A percentile compares a stretch with the other conserved stretches of the same genome.
Evolutionary conservation across 2,329 filamentous ascomycete genomes (phyloP).

Genomic region (Phaeosphaeria sp.): DNA sequence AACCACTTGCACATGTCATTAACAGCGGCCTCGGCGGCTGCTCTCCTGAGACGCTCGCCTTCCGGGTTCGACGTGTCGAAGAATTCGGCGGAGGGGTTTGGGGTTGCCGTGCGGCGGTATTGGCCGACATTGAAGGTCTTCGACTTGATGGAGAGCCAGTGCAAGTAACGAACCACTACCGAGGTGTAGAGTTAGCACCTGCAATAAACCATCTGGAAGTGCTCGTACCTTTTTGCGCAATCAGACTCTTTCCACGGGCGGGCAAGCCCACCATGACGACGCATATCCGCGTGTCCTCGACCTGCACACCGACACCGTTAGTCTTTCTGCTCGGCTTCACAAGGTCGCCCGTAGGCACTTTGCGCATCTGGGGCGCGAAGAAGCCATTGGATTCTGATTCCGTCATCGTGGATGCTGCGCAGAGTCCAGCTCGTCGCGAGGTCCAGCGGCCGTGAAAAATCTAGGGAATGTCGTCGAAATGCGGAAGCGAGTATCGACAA

Average conservation of each 20-base stretch:
- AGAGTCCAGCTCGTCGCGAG: slow-evolving; percentile 36
- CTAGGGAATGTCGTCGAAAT: slow-evolving; percentile 15
- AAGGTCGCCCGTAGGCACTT: slow-evolving; percentile 52
- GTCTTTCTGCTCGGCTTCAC: slow-evolving; percentile 54
- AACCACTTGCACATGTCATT: slow-evolving; percentile 97
- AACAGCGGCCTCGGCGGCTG: slow-evolving; percentile 89
- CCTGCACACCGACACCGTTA: slow-evolving; percentile 78
- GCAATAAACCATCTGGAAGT: not conserved
- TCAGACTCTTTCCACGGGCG: slow-evolving; percentile 94
- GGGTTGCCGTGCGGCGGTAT: slow-evolving; percentile 88
- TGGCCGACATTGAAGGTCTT: slow-evolving; percentile 97
- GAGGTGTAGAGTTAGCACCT: slow-evolving; percentile 15
- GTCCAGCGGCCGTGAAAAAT: slow-evolving; percentile 15
- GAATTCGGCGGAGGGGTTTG: slow-evolving; percentile 91
- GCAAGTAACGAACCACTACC: slow-evolving; percentile 75
- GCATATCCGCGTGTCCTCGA: slow-evolving; percentile 94
- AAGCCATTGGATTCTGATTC: slow-evolving; percentile 43
- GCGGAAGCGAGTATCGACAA: slow-evolving; percentile 20
- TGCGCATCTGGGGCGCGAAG: slow-evolving; percentile 49
- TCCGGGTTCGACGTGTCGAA: slow-evolving; percentile 91
- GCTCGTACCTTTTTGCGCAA: slow-evolving; percentile 89
- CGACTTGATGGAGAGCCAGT: slow-evolving; percentile 93
- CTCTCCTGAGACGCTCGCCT: slow-evolving; percentile 85
- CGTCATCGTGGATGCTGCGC: slow-evolving; percentile 30
- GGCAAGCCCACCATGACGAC: slow-evolving; percentile 99